These are phyloP conservation scores for Penicillium sp. DNA, from an alignment of 2,329 filamentous ascomycete genomes.

Conservation along the genomic window DNA sequence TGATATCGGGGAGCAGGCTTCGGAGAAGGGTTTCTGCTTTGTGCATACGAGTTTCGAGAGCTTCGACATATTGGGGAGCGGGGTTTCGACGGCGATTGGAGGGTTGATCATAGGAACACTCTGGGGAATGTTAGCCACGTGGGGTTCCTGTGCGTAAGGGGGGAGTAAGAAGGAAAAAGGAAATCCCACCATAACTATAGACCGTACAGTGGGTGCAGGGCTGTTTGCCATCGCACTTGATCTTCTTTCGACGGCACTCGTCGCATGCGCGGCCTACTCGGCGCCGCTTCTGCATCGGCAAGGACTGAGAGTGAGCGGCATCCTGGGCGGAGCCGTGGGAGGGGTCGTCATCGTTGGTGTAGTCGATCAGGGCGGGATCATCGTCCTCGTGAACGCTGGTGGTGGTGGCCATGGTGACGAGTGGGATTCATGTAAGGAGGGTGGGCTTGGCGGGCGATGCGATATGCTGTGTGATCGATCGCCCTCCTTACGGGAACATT, in stretches of 20 bases:
- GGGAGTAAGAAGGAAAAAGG: neutral
- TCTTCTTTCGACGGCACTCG: conserved; percentile 82
- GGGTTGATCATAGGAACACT: conserved; percentile 94
- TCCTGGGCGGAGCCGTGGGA: conserved; percentile 29
- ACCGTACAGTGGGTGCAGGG: conserved; percentile 95
- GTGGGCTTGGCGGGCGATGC: conserved; percentile 25
- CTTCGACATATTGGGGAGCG: conserved; percentile 90
- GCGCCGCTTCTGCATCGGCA: conserved; percentile 73
- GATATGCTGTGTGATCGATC: conserved; percentile 17
- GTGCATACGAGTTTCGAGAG: conserved; percentile 79
- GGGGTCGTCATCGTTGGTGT: conserved; percentile 21
- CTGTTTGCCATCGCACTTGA: conserved; percentile 85
- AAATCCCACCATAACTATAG: conserved; percentile 86
- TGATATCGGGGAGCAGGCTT: conserved; percentile 79
- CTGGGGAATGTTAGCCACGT: conserved; percentile 51
- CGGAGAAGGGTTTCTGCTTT: conserved; percentile 80
- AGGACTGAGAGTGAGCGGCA: conserved; percentile 33
- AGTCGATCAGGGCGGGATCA: conserved; percentile 28
- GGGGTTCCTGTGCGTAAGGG: neutral
- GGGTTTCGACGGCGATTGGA: conserved; percentile 90
- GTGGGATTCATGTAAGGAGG: conserved; percentile 28
- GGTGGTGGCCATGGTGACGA: conserved; percentile 32
- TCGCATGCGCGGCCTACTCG: conserved; percentile 81
- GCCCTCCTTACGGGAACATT: conserved; percentile 21
- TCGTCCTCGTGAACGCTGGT: conserved; percentile 34